These are phyloP conservation scores for Aspergillus sp. DNA, from an alignment of 2,329 filamentous ascomycete species.

Conservation along the genomic window DNA sequence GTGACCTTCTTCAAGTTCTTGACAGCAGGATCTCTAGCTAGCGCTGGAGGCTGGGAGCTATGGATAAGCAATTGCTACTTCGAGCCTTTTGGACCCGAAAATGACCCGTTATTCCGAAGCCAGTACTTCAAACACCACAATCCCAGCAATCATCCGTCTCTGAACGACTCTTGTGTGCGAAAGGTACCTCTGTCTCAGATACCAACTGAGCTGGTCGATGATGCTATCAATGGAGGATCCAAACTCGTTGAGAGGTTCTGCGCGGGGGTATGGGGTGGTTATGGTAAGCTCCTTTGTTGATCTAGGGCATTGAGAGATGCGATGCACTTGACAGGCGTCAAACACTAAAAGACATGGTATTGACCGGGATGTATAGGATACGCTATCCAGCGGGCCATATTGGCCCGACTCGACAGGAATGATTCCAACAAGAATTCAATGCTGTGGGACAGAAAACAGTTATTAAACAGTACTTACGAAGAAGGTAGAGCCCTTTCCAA, in stretches of 20 bases:
- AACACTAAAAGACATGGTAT: too few species aligned
- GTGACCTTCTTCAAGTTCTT: background rate
- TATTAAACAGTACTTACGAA: conserved; percentile 1
- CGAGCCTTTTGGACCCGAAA: conserved; percentile 1
- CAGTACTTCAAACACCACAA: background rate
- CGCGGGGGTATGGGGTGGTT: conserved; percentile 1
- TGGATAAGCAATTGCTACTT: background rate
- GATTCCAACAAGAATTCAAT: background rate
- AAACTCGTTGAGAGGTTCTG: background rate
- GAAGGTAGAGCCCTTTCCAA: background rate
- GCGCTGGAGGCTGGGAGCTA: background rate
- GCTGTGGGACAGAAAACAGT: background rate
- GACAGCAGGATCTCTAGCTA: background rate
- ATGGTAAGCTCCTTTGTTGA: background rate
- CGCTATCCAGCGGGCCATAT: background rate
- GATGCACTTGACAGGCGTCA: background rate
- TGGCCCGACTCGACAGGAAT: background rate
- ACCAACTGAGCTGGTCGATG: background rate
- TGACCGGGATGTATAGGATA: background rate
- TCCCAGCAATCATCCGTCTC: background rate
- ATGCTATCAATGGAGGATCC: background rate
- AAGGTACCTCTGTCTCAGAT: background rate
- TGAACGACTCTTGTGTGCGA: conserved; percentile 1
- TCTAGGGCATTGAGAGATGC: too few species aligned
- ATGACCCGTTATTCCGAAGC: background rate